These are phyloP conservation scores for Dioszegia crocea DNA, from an alignment of 768 basidiomycete genomes.

Conservation along the genomic window DNA sequence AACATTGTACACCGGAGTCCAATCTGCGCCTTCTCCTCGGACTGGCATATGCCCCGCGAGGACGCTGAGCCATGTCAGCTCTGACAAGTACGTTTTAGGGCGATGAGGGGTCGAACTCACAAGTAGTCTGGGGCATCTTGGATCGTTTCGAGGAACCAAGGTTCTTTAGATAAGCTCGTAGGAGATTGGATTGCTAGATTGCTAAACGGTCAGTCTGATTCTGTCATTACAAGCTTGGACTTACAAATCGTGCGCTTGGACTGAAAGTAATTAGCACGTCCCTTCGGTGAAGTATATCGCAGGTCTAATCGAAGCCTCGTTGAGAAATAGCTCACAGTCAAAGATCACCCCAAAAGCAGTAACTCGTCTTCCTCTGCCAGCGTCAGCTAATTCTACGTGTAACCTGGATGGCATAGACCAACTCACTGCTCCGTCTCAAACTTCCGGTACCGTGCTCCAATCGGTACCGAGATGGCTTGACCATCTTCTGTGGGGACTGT, in stretches of 20 bases:
- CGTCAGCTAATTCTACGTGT: background rate
- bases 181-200: constrained; percentile 74
- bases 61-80: constrained; percentile 22
- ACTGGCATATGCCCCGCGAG: constrained; percentile 75
- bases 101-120: constrained; percentile 18
- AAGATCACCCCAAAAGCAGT: constrained; percentile 76
- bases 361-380: constrained; percentile 61
- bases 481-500: constrained; percentile 57
- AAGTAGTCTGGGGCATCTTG: constrained; percentile 77
- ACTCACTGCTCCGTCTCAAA: constrained; percentile 69
- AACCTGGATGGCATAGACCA: too few species aligned
- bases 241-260: constrained; percentile 54
- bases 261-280: constrained; percentile 10
- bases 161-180: constrained; percentile 69
- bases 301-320: too few species aligned
- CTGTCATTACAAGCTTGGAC: background rate
- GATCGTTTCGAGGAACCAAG: constrained; percentile 78
- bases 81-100: too few species aligned
- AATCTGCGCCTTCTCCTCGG: constrained; percentile 52
- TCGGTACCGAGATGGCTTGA: constrained; percentile 31
- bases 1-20: constrained; percentile 68
- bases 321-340: constrained; percentile 55
- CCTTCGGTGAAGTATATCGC: background rate
- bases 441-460: constrained; percentile 61
- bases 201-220: constrained; percentile 15